A percentile compares a stretch with the other conserved stretches of the same genome.
These are phyloP conservation scores for Medicago truncatula DNA, from an alignment of 306 rosid genomes.

Conservation along the genomic window DNA sequence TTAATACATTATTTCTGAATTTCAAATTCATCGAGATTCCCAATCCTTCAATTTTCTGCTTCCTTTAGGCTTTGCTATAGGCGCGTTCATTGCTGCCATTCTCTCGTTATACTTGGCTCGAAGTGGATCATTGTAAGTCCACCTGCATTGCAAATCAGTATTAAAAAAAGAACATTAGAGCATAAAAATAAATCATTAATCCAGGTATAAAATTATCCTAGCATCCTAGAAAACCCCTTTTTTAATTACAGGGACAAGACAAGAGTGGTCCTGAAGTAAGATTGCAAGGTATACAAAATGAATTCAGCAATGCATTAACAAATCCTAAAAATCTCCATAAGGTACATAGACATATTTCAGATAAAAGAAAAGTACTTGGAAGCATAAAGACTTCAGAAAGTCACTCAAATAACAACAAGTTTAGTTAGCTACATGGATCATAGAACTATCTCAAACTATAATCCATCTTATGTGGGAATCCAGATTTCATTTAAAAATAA, in stretches of 20 bases:
- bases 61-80: slow-evolving; percentile 83
- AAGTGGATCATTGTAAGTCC: slow-evolving; percentile 98
- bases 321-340: neutral
- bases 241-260: neutral
- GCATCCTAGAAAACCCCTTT: neutral
- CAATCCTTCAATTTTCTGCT: slow-evolving; percentile 92
- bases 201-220: neutral
- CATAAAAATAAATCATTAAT: slow-evolving; percentile 10
- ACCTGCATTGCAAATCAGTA: slow-evolving; percentile 61
- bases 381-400: slow-evolving; percentile 16
- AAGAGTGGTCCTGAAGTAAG: neutral
- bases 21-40: slow-evolving; percentile 65
- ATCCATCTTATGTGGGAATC: neutral
- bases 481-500: neutral
- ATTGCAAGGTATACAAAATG: slow-evolving; percentile 13
- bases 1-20: neutral
- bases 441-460: neutral
- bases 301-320: neutral
- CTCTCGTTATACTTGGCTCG: slow-evolving; percentile 89
- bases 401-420: slow-evolving; percentile 19
- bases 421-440: neutral
- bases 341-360: neutral
- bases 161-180: slow-evolving; percentile 28
- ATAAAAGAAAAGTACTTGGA: slow-evolving; percentile 14
- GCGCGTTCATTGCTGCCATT: slow-evolving; percentile 91